Percentiles rank a stretch among this genome's conserved stretches.
These are phyloP conservation scores for Amaranthus tricolor DNA, from an alignment of 179 eudicot genomes.

Conservation along the genomic window DNA sequence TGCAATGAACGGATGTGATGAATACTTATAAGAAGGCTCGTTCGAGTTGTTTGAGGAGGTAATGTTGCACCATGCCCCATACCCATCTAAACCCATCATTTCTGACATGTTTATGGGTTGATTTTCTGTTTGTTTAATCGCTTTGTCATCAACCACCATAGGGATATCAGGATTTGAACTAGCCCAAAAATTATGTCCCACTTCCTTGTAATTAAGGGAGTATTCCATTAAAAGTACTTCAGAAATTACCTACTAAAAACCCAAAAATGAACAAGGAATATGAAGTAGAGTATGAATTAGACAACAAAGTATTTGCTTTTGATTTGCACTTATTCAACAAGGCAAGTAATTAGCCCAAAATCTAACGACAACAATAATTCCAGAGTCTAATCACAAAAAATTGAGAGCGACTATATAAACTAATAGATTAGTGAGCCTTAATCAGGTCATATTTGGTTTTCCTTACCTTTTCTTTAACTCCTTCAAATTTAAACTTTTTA, in stretches of 20 bases:
- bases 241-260: not conserved
- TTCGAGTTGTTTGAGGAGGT: slow-evolving; percentile 45
- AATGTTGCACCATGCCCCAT: slow-evolving; percentile 65
- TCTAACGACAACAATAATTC: too few relatives aligned
- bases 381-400: too few relatives aligned
- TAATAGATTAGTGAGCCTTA: too few relatives aligned
- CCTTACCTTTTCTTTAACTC: too few relatives aligned
- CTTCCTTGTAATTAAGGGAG: slow-evolving; percentile 38
- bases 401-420: too few relatives aligned
- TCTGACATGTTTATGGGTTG: slow-evolving; percentile 38
- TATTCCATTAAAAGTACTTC: slow-evolving; percentile 38
- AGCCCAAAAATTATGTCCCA: slow-evolving; percentile 31
- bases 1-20: slow-evolving; percentile 34
- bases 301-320: too few relatives aligned
- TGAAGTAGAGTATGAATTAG: too few relatives aligned
- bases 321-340: too few relatives aligned
- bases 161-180: slow-evolving; percentile 21
- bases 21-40: slow-evolving; percentile 49
- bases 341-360: too few relatives aligned
- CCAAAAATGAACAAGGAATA: not conserved
- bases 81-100: slow-evolving; percentile 52
- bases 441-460: too few relatives aligned
- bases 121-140: slow-evolving; percentile 38
- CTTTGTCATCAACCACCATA: too few relatives aligned
- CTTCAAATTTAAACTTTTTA: too few relatives aligned